Percentiles rank a stretch among this genome's conserved stretches.
Evolutionary conservation across 306 rosid genomes (phyloP).

Genomic region (Echinosophora koreensis): DNA sequence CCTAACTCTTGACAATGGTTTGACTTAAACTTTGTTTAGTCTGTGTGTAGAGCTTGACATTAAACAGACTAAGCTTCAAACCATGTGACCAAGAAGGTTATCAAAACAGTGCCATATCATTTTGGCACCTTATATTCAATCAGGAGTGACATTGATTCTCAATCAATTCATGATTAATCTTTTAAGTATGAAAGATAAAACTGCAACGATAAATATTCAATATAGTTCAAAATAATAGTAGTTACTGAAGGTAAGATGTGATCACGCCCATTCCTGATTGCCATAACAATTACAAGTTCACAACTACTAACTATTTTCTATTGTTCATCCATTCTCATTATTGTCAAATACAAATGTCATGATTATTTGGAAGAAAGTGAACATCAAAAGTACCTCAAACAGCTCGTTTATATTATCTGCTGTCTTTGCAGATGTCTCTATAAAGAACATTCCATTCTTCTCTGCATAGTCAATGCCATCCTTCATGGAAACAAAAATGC

Average conservation of each 20-base stretch:
- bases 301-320: neutral
- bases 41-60: conserved; percentile 4
- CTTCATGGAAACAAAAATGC: conserved; percentile 52
- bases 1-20: conserved; percentile 44
- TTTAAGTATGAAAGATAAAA: conserved; percentile 31
- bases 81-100: conserved; percentile 29
- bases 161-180: conserved; percentile 16
- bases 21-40: conserved; percentile 40
- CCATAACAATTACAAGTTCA: conserved; percentile 22
- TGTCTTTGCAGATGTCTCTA: conserved; percentile 99
- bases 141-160: neutral
- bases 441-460: conserved; percentile 95
- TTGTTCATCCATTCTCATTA: conserved; percentile 28
- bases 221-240: conserved; percentile 9
- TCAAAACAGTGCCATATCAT: conserved; percentile 29
- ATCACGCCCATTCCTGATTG: conserved; percentile 1
- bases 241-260: conserved; percentile 28
- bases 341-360: conserved; percentile 40
- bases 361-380: conserved; percentile 32
- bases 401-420: conserved; percentile 96
- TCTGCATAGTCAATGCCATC: conserved; percentile 92
- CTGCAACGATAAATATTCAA: conserved; percentile 1
- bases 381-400: conserved; percentile 78
- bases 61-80: conserved; percentile 36
- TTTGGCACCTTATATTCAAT: conserved; percentile 38